These are phyloP conservation scores for Nepenthes gracilis DNA, from an alignment of 148 eudicot species.

Conservation along the genomic window DNA sequence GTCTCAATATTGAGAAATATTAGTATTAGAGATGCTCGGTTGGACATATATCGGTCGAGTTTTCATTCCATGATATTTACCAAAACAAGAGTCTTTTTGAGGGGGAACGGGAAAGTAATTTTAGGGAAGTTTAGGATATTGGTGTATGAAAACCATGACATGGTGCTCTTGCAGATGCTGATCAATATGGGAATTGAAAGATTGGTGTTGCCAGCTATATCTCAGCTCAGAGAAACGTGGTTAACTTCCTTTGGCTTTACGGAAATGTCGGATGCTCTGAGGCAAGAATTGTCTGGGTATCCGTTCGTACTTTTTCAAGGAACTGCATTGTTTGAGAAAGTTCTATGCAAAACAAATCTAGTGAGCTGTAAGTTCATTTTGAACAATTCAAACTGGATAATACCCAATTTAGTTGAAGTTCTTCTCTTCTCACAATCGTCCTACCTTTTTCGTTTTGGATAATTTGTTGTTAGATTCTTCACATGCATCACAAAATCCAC, in stretches of 20 bases:
- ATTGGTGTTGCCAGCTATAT: conserved; percentile 42
- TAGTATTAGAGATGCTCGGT: no score
- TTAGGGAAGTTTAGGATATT: neutral
- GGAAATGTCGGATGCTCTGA: conserved; percentile 21
- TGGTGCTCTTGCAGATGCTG: conserved; percentile 30
- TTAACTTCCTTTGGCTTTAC: conserved; percentile 37
- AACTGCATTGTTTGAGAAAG: conserved; percentile 35
- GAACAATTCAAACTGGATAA: neutral
- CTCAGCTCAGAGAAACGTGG: conserved; percentile 36
- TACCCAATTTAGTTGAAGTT: neutral
- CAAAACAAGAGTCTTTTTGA: no score
- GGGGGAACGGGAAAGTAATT: no score
- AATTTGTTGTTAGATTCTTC: conserved; percentile 15
- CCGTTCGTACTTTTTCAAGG: conserved; percentile 39
- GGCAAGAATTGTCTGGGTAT: conserved; percentile 29
- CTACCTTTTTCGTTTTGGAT: neutral
- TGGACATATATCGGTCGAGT: neutral
- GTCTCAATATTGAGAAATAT: no score
- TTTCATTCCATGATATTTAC: neutral
- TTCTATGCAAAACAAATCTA: conserved; percentile 14
- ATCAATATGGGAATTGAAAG: conserved; percentile 38
- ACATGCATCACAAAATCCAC: conserved; percentile 5
- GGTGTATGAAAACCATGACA: neutral
- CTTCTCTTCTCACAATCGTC: neutral
- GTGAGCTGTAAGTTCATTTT: conserved; percentile 10